Percentiles rank a stretch among this genome's conserved stretches.
phyloP scores from a whole-genome alignment of 768 basidiomycete species.

The Mycena epipterygia region DNA sequence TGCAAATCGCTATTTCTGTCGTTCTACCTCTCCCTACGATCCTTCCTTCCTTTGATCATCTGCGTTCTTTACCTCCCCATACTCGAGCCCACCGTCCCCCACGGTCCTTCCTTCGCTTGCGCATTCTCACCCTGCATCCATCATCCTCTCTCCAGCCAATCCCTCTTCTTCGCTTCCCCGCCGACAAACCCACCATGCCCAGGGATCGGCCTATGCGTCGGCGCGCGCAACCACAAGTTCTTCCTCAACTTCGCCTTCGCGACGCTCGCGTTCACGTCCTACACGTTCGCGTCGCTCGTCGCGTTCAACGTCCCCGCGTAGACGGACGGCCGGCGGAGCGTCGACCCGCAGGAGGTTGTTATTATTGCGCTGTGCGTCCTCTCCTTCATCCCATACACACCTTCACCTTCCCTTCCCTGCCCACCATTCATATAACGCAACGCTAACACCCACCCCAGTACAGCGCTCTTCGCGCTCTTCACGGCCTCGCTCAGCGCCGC shows the following conservation, averaged over 20 bases:
- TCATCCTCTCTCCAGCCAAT: neutral
- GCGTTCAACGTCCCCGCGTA: slow-evolving; percentile 59
- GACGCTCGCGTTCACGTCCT: slow-evolving; percentile 69
- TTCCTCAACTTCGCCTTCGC: slow-evolving; percentile 88
- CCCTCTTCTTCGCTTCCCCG: too few species aligned
- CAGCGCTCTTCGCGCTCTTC: slow-evolving; percentile 82
- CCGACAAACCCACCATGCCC: neutral
- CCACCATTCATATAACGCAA: too few species aligned
- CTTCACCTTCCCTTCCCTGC: too few species aligned
- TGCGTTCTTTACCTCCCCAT: too few species aligned
- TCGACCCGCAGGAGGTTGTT: slow-evolving; percentile 80
- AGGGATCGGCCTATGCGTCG: slow-evolving; percentile 97
- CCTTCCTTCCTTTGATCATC: too few species aligned
- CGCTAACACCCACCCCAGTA: slow-evolving; percentile 54
- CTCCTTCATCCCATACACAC: neutral
- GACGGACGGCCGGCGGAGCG: slow-evolving; percentile 37
- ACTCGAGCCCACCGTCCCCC: too few species aligned
- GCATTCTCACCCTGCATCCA: neutral
- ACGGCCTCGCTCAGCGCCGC: slow-evolving; percentile 66
- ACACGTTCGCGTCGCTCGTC: slow-evolving; percentile 73
- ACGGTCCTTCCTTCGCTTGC: neutral
- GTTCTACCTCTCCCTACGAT: neutral
- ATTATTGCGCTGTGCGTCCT: slow-evolving; percentile 77
- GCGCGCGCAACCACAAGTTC: slow-evolving; percentile 94
- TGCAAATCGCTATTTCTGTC: too few species aligned